Evolutionary conservation across 2,329 filamentous ascomycete genomes (phyloP).

Genomic region (Clonostachys byssicola): DNA sequence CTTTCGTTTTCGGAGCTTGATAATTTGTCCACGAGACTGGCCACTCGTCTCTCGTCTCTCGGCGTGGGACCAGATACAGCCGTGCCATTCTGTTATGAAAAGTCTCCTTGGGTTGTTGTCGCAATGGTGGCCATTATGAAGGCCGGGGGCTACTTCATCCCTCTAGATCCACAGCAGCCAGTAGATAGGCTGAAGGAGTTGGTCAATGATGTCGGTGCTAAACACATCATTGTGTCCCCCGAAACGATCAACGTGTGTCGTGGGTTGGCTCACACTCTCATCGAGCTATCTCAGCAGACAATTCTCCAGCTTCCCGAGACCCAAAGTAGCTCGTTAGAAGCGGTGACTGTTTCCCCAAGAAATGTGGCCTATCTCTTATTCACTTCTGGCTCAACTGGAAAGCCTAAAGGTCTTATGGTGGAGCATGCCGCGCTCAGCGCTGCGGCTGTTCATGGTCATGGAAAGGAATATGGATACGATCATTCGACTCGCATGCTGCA

Average conservation of each 20-base stretch:
- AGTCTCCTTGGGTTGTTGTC: not conserved
- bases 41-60: not conserved
- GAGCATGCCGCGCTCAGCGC: slow-evolving; percentile 7
- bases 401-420: slow-evolving; percentile 7
- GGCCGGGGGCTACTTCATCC: slow-evolving; percentile 7
- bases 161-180: slow-evolving; percentile 5
- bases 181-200: not conserved
- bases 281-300: not conserved
- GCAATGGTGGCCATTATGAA: slow-evolving; percentile 6
- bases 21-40: not conserved
- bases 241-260: not conserved
- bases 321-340: not conserved
- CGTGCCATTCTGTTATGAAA: not conserved
- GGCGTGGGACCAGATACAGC: slow-evolving; percentile 14
- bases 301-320: not conserved
- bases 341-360: not conserved
- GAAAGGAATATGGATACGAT: not conserved
- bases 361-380: slow-evolving; percentile 8
- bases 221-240: slow-evolving; percentile 5
- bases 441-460: slow-evolving; percentile 7
- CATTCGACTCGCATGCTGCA: slow-evolving; percentile 44
- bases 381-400: slow-evolving; percentile 8
- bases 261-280: not conserved
- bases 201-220: not conserved
- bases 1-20: not conserved